phyloP scores from a whole-genome alignment of 163 green algal genomes.

The Chlorella variabilis region DNA sequence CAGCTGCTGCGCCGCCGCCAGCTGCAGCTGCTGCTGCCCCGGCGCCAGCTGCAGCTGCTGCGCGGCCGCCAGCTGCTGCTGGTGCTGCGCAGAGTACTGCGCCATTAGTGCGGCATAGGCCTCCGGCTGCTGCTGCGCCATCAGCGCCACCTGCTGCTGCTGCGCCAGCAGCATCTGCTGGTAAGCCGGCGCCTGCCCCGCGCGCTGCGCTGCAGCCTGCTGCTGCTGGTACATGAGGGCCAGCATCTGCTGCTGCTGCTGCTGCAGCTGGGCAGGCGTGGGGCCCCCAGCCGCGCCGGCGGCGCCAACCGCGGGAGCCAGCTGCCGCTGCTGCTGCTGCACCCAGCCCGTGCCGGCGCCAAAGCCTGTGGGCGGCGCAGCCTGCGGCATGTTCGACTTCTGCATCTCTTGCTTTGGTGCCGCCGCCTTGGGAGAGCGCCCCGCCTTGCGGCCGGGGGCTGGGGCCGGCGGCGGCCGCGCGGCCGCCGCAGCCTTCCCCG shows the following conservation, averaged over 20 bases:
- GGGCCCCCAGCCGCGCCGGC: background rate
- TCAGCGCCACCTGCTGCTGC: conserved; percentile 4
- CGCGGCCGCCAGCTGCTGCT: conserved; percentile 12
- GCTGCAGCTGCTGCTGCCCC: background rate
- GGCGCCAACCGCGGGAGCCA: background rate
- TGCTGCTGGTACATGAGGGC: background rate
- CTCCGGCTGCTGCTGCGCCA: background rate
- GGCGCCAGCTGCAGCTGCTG: background rate
- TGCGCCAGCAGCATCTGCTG: background rate
- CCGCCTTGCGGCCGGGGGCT: background rate
- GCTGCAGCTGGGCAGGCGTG: background rate
- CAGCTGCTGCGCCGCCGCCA: conserved; percentile 1
- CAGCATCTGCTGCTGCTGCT: conserved; percentile 4
- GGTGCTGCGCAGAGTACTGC: background rate
- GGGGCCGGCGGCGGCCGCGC: background rate
- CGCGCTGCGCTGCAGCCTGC: background rate
- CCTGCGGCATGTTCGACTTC: too few relatives aligned
- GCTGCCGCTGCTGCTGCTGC: background rate
- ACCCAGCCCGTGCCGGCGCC: too few relatives aligned
- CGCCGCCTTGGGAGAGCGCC: too few relatives aligned
- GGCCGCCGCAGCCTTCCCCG: background rate
- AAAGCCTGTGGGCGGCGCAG: too few relatives aligned
- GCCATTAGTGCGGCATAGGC: background rate
- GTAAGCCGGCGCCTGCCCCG: background rate
- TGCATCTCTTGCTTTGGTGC: too few relatives aligned